Base-by-base conservation (phyloP, 2,329 filamentous ascomycete species). In the Ophidiomyces ophidiicola region DNA sequence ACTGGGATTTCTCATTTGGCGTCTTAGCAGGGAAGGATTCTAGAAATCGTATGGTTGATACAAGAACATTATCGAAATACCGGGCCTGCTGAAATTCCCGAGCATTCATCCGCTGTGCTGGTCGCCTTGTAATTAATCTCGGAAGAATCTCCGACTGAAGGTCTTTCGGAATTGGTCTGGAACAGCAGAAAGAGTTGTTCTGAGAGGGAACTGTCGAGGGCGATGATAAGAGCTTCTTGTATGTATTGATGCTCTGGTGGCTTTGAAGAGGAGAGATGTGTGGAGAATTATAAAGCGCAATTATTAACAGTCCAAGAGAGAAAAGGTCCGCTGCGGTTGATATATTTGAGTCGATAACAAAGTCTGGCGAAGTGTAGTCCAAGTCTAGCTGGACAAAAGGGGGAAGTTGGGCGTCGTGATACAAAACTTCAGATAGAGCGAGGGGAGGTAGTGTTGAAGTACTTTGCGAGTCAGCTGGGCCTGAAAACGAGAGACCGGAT, bases 21-120 rank as follows among this genome's bases (percentile, higher is more conserved):
- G 86, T 94, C 64, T 98, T 98, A 23, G 84, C 83, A 0, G 90
- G 88, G 43, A 98, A 76, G 0, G 79, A 74, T 51, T 98, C 90
- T 18, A 98, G 67, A 54, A 98, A 98, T 8, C 90, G 82, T 46
- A 98, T 94, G 0, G 90, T 94, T 0, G 87, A 94, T 15, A 98
- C 85, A 3, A 98, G 69, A 32, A 96, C 83, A 53, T 96, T 98
- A 61, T 98, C 86, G 56, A 98, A 98, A 57, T 92, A 98, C 48
- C 84, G 79, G 53, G 86, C 92, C 58, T 94, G 77, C 55, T 98
- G 90, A 50, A 98, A 96, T 51, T 94, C 88, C 39, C 75, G 77
- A 3, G 88, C 86, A 18, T 78, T 86, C 66, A 96, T 74, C 31
- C 90, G 76, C 56, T 93, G 83, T 2, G 86, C 85, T 2, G 90